A percentile compares a stretch with the other conserved stretches of the same genome.
Evolutionary conservation across 73 alveolate genomes (phyloP).

Genomic region (Paramecium biaurelia): DNA sequence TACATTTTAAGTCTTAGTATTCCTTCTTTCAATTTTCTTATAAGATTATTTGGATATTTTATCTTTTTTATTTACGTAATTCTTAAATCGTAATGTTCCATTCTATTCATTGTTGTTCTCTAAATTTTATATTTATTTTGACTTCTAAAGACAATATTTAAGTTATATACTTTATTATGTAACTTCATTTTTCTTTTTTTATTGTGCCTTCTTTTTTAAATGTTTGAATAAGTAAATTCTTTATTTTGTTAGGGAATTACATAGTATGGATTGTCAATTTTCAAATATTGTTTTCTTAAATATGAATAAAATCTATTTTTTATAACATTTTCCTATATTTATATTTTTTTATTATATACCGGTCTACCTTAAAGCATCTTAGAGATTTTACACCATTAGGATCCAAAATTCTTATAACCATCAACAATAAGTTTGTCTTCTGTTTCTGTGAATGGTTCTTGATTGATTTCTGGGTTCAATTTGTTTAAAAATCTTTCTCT

Average conservation of each 20-base stretch:
- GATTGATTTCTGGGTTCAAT: constrained; percentile 89
- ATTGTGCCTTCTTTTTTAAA: not conserved
- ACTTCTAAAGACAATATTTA: too few relatives aligned
- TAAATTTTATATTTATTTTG: not conserved
- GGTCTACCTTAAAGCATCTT: constrained; percentile 49
- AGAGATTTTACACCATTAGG: constrained; percentile 42
- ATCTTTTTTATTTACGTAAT: too few relatives aligned
- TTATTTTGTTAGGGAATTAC: not conserved
- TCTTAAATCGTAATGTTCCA: not conserved
- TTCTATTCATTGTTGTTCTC: not conserved
- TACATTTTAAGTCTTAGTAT: not conserved
- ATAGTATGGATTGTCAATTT: constrained; percentile 29
- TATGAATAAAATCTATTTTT: constrained; percentile 19
- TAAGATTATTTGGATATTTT: not conserved
- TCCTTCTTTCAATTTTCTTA: too few relatives aligned
- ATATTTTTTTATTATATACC: not conserved
- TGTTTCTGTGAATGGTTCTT: constrained; percentile 86
- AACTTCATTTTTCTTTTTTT: not conserved
- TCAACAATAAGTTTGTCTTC: constrained; percentile 69
- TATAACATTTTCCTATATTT: not conserved
- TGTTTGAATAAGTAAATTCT: not conserved
- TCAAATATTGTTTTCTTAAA: not conserved
- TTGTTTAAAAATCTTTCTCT: constrained; percentile 98
- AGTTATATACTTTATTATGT: not conserved
- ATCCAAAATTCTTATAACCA: not conserved